Evolutionary conservation across 2,329 filamentous ascomycete species (phyloP).

Genomic region (Clarireedia paspali): DNA sequence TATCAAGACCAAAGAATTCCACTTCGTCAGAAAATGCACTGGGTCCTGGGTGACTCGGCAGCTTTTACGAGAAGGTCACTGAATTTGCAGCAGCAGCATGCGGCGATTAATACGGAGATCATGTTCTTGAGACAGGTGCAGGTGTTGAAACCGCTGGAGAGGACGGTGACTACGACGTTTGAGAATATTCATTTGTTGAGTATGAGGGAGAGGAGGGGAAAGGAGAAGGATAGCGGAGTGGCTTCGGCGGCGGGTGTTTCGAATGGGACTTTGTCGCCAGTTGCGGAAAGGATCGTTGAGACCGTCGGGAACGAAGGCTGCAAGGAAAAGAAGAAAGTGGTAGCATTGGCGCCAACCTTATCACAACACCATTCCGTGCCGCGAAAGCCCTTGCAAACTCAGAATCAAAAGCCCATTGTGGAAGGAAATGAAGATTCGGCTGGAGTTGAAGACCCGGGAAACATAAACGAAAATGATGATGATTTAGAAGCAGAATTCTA

Average conservation of each 20-base stretch:
- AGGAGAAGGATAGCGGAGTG: background rate
- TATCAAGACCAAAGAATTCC: background rate
- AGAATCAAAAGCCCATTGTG: background rate
- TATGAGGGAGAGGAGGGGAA: background rate
- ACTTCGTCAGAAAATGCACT: background rate
- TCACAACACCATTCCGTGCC: too few relatives aligned
- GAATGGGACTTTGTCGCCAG: background rate
- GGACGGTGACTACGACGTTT: background rate
- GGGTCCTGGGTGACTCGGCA: conserved; percentile 2
- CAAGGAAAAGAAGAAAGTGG: too few relatives aligned
- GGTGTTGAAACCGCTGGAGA: background rate
- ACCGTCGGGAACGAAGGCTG: background rate
- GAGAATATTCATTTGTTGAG: background rate
- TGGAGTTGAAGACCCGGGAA: background rate
- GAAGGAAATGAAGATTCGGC: background rate
- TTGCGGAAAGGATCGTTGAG: background rate
- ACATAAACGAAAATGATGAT: background rate
- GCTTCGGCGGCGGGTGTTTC: background rate
- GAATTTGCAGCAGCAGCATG: conserved; percentile 8
- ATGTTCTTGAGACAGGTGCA: background rate
- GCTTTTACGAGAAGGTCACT: conserved; percentile 2
- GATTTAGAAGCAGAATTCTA: conserved; percentile 2
- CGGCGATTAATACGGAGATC: conserved; percentile 2
- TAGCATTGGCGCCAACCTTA: too few relatives aligned
- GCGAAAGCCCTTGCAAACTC: background rate